These are phyloP conservation scores for Aspergillus affinis DNA, from an alignment of 495 filamentous ascomycete species.

Conservation along the genomic window DNA sequence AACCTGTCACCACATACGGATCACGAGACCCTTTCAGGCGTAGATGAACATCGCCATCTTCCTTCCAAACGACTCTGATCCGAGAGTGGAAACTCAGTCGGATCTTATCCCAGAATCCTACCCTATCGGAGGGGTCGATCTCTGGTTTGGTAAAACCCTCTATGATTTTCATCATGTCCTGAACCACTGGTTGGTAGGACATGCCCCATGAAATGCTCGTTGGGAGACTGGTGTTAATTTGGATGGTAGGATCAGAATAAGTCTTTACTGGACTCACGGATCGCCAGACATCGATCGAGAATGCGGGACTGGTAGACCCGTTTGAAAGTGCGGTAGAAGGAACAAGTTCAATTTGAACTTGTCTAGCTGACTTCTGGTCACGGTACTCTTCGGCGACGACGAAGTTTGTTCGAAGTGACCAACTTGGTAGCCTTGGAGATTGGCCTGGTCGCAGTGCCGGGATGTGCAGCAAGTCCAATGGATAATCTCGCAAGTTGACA, in stretches of 20 bases:
- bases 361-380: slow-evolving; percentile 70
- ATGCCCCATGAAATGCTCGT: slow-evolving; percentile 96
- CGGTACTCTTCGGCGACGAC: slow-evolving; percentile 94
- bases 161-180: slow-evolving; percentile 99
- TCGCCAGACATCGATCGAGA: slow-evolving; percentile 80
- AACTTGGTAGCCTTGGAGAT: slow-evolving; percentile 73
- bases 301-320: slow-evolving; percentile 48
- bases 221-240: slow-evolving; percentile 88
- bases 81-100: slow-evolving; percentile 92
- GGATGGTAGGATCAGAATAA: slow-evolving; percentile 85
- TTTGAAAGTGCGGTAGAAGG: slow-evolving; percentile 60
- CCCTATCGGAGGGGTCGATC: slow-evolving; percentile 86
- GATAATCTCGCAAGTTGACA: slow-evolving; percentile 86
- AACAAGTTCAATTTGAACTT: slow-evolving; percentile 81
- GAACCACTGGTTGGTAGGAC: slow-evolving; percentile 96
- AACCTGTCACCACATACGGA: slow-evolving; percentile 88
- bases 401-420: slow-evolving; percentile 87
- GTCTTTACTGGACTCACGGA: slow-evolving; percentile 96
- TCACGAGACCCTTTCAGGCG: slow-evolving; percentile 89
- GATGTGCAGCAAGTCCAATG: slow-evolving; percentile 86
- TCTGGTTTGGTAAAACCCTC: slow-evolving; percentile 96
- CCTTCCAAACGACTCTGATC: slow-evolving; percentile 83
- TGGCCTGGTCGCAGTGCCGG: slow-evolving; percentile 79
- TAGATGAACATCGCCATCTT: slow-evolving; percentile 93
- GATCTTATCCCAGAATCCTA: slow-evolving; percentile 99